Conservation (phyloP, 768 basidiomycete species). For the Rhizopogon roseolus region DNA sequence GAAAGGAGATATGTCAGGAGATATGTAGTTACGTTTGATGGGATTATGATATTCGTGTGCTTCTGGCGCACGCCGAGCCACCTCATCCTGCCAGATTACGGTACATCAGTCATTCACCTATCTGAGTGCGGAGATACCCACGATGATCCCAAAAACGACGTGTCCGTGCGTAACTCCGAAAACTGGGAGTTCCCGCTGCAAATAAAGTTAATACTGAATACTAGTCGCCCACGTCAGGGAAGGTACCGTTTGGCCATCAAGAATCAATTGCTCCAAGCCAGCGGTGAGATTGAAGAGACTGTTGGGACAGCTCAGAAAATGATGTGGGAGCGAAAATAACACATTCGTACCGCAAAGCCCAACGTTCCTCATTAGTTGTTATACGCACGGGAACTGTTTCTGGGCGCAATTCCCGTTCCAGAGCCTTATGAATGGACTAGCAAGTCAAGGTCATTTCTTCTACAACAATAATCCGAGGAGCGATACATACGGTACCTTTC, state of each 20-base stretch:
- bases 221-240: background rate
- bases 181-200: conserved; percentile 78
- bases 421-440: conserved; percentile 68
- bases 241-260: conserved; percentile 47
- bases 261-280: conserved; percentile 49
- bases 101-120: background rate
- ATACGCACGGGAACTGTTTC: conserved; percentile 50
- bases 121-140: conserved; percentile 23
- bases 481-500: conserved; percentile 48
- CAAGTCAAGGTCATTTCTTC: background rate
- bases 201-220: background rate
- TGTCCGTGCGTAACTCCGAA: conserved; percentile 68
- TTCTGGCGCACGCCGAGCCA: conserved; percentile 17
- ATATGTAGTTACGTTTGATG: conserved; percentile 11
- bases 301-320: background rate
- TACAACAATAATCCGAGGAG: background rate
- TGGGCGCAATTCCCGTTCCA: conserved; percentile 69
- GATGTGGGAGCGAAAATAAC: background rate
- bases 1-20: conserved; percentile 17
- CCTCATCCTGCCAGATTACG: conserved; percentile 46
- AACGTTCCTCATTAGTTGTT: conserved; percentile 61
- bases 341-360: conserved; percentile 63
- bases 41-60: background rate
- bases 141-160: conserved; percentile 72
- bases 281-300: conserved; percentile 75